Evolutionary conservation across 2,329 filamentous ascomycete genomes (phyloP).

Genomic region (Exophiala bonariae): DNA sequence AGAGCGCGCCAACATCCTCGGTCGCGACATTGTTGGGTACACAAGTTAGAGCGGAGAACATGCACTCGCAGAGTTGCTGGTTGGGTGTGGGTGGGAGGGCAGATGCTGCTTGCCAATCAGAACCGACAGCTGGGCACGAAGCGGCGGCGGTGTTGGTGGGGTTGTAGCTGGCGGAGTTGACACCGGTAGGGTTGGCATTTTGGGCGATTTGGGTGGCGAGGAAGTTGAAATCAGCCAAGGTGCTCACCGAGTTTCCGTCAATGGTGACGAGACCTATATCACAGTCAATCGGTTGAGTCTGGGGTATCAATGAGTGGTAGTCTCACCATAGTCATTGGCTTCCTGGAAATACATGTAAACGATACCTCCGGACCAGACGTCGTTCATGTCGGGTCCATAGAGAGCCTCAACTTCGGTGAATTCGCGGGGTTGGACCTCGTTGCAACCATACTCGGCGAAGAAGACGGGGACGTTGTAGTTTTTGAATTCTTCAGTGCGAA

Average conservation of each 20-base stretch:
- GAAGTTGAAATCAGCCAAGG: conserved; percentile 72
- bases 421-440: conserved; percentile 67
- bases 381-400: conserved; percentile 77
- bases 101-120: conserved; percentile 68
- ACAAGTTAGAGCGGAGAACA: conserved; percentile 73
- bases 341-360: conserved; percentile 99
- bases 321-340: conserved; percentile 77
- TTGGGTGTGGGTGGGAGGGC: conserved; percentile 82
- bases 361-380: conserved; percentile 91
- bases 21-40: conserved; percentile 59
- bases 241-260: conserved; percentile 61
- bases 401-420: conserved; percentile 85
- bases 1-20: conserved; percentile 66
- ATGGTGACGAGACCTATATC: conserved; percentile 59
- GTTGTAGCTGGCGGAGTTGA: conserved; percentile 67
- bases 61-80: conserved; percentile 77
- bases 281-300: no score
- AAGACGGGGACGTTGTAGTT: conserved; percentile 93
- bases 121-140: conserved; percentile 67
- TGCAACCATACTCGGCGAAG: conserved; percentile 99
- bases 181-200: conserved; percentile 64
- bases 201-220: conserved; percentile 70
- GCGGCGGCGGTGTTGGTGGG: conserved; percentile 69
- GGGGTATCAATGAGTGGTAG: no score
- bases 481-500: conserved; percentile 80